Conservation (phyloP, 2,329 filamentous ascomycete genomes). For the Fusarium nelsonii region DNA sequence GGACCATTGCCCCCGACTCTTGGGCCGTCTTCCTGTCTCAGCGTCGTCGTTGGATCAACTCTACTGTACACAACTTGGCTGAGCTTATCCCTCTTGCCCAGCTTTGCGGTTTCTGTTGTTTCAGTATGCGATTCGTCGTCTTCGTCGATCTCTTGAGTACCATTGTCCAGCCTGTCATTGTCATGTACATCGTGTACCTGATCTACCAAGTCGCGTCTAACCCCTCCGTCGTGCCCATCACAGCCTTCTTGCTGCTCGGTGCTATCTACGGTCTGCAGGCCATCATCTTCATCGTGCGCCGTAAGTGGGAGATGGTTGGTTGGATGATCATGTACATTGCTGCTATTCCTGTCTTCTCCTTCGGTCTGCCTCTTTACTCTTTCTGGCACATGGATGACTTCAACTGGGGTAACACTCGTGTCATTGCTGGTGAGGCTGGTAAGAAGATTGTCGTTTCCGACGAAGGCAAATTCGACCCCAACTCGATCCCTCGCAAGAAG, state of each 20-base stretch:
- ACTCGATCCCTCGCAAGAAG: conserved; percentile 94
- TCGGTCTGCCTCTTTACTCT: conserved; percentile 89
- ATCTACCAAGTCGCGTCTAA: conserved; percentile 78
- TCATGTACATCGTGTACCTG: conserved; percentile 91
- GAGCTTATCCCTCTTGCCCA: conserved; percentile 94
- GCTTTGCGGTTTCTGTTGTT: conserved; percentile 99
- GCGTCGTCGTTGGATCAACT: conserved; percentile 99
- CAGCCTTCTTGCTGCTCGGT: conserved; percentile 88
- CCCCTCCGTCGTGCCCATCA: conserved; percentile 77
- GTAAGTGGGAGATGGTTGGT: conserved; percentile 99
- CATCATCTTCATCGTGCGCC: conserved; percentile 94
- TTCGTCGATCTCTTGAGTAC: conserved; percentile 95
- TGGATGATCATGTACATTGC: conserved; percentile 98
- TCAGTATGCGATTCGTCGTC: conserved; percentile 98
- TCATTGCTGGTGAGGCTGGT: conserved; percentile 93
- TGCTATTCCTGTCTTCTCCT: conserved; percentile 91
- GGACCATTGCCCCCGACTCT: conserved; percentile 96
- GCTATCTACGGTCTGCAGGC: conserved; percentile 98
- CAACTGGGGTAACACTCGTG: conserved; percentile 98
- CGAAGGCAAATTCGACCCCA: conserved; percentile 97
- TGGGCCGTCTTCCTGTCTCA: conserved; percentile 97
- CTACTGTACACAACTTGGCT: conserved; percentile 96
- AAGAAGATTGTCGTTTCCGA: conserved; percentile 94
- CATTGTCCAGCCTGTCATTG: conserved; percentile 88
- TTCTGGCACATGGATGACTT: conserved; percentile 99